These are phyloP conservation scores for Sanghuangporus weigelae DNA, from an alignment of 1,284 basidiomycete genomes.

Conservation along the genomic window DNA sequence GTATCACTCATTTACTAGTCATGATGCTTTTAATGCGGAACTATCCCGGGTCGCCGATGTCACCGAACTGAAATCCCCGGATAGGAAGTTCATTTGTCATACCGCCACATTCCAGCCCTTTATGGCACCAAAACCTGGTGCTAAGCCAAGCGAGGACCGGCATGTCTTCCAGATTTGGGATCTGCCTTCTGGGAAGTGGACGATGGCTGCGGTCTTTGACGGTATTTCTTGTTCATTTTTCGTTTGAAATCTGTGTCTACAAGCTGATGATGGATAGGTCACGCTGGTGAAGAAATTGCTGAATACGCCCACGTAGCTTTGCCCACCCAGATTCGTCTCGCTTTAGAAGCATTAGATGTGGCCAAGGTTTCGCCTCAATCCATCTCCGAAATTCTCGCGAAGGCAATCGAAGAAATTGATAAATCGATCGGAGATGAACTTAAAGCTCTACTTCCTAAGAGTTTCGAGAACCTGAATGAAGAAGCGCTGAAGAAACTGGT, in stretches of 20 bases:
- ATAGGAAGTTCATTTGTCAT: not conserved
- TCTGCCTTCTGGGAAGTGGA: slow-evolving; percentile 52
- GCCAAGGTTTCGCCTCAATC: slow-evolving; percentile 22
- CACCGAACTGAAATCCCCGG: slow-evolving; percentile 18
- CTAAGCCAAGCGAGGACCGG: slow-evolving; percentile 27
- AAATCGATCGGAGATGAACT: slow-evolving; percentile 62
- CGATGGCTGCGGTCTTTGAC: slow-evolving; percentile 64
- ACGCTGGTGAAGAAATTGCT: slow-evolving; percentile 32
- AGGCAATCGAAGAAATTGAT: slow-evolving; percentile 34
- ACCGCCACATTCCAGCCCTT: slow-evolving; percentile 25
- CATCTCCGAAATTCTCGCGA: slow-evolving; percentile 3
- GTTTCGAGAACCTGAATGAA: slow-evolving; percentile 46
- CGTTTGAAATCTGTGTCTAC: slow-evolving; percentile 18
- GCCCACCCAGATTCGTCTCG: slow-evolving; percentile 57
- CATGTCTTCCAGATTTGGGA: slow-evolving; percentile 53
- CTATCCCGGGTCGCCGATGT: slow-evolving; percentile 2
- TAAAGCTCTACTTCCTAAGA: slow-evolving; percentile 53
- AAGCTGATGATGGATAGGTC: slow-evolving; percentile 22
- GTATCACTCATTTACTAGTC: slow-evolving; percentile 36
- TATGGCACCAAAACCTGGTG: slow-evolving; percentile 5
- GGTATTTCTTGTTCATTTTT: slow-evolving; percentile 34
- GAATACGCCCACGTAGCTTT: slow-evolving; percentile 58
- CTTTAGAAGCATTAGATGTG: slow-evolving; percentile 28
- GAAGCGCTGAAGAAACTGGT: slow-evolving; percentile 49
- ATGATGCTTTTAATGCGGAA: slow-evolving; percentile 8